Evolutionary conservation across 306 rosid species (phyloP).

Genomic region (Begonia loranthoides): DNA sequence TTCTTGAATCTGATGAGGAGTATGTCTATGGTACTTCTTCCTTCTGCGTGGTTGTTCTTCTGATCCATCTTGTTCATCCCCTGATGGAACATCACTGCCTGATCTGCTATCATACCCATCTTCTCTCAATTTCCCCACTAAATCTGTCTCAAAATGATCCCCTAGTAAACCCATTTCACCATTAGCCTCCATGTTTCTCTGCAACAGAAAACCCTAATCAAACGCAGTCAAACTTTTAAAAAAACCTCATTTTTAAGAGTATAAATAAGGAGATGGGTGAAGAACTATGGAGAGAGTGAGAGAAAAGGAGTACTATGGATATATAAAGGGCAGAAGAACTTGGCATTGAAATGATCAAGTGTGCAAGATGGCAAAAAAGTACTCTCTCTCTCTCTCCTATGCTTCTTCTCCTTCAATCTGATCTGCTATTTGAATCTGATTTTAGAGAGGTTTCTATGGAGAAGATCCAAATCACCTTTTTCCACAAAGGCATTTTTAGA

Average conservation of each 20-base stretch:
- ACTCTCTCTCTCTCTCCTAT: neutral
- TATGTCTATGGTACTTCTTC: slow-evolving; percentile 86
- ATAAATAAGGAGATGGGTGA: too few relatives aligned
- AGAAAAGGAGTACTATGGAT: neutral
- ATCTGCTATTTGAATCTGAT: neutral
- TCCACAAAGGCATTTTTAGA: too few relatives aligned
- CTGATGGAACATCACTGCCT: slow-evolving; percentile 68
- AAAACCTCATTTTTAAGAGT: too few relatives aligned
- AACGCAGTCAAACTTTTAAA: too few relatives aligned
- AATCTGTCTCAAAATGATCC: slow-evolving; percentile 40
- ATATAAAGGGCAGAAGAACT: slow-evolving; percentile 9
- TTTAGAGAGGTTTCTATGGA: neutral
- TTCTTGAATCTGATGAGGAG: slow-evolving; percentile 73
- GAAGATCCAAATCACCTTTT: too few relatives aligned
- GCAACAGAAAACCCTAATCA: slow-evolving; percentile 24
- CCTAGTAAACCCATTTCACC: slow-evolving; percentile 36
- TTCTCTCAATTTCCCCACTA: slow-evolving; percentile 46
- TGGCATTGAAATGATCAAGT: slow-evolving; percentile 16
- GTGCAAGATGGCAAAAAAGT: neutral
- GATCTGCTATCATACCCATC: slow-evolving; percentile 81
- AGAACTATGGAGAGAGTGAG: neutral
- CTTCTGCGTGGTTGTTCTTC: slow-evolving; percentile 35
- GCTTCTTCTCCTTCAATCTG: slow-evolving; percentile 2
- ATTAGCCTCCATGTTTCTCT: slow-evolving; percentile 54
- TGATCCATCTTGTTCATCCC: slow-evolving; percentile 63